These are phyloP conservation scores for Alternaria tenuissima DNA, from an alignment of 2,329 filamentous ascomycete genomes.

Conservation along the genomic window DNA sequence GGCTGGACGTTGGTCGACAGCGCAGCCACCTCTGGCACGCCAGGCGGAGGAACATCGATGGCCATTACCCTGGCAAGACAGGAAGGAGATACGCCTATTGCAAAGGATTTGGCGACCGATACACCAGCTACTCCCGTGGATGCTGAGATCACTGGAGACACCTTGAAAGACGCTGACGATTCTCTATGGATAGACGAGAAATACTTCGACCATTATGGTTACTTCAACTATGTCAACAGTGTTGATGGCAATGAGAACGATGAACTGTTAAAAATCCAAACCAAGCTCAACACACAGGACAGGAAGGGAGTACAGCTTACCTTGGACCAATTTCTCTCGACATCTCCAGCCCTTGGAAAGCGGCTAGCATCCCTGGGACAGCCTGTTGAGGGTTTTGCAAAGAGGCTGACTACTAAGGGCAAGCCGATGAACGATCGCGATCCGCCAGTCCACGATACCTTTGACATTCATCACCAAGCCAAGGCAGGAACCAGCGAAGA, in stretches of 20 bases:
- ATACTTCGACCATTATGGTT: slow-evolving; percentile 13
- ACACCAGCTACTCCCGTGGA: background rate
- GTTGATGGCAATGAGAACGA: background rate
- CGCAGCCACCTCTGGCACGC: background rate
- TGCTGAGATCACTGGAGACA: background rate
- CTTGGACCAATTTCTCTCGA: background rate
- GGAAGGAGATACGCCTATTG: background rate
- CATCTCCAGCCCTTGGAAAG: background rate
- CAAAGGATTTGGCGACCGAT: background rate
- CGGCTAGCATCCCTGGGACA: background rate
- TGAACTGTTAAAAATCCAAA: no score
- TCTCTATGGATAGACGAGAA: background rate
- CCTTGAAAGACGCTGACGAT: background rate
- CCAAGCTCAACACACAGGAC: background rate
- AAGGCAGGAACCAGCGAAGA: background rate
- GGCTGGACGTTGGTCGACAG: background rate
- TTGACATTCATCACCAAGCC: background rate
- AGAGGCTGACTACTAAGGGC: fast-evolving
- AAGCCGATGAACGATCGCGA: fast-evolving
- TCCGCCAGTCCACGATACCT: background rate
- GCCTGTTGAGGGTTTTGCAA: background rate
- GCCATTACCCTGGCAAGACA: background rate
- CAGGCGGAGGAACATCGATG: background rate
- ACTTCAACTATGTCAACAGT: slow-evolving; percentile 2
- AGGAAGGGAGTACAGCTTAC: background rate